Conservation (phyloP, 179 eudicot genomes). For the Silene vulgaris region DNA sequence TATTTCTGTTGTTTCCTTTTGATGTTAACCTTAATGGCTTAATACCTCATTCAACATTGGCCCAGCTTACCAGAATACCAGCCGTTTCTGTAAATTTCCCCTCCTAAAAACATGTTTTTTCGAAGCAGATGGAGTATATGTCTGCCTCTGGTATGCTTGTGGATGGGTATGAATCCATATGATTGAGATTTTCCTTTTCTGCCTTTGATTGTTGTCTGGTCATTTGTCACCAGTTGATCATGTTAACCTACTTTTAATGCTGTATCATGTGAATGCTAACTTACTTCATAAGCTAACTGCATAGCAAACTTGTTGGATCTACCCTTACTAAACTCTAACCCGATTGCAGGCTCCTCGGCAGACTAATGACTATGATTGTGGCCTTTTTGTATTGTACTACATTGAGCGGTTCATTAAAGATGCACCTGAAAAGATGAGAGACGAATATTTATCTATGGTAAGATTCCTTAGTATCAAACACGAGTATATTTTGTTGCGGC, state of each 20-base stretch:
- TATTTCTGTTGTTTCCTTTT: no score
- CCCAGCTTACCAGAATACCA: no score
- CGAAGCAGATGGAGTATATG: neutral
- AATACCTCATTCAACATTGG: no score
- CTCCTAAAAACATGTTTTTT: neutral
- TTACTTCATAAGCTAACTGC: neutral
- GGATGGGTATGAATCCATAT: neutral
- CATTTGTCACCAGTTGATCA: slow-evolving; percentile 9
- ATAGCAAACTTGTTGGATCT: slow-evolving; percentile 8
- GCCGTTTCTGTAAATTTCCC: no score
- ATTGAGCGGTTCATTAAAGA: slow-evolving; percentile 79
- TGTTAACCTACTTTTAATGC: neutral
- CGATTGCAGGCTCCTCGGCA: slow-evolving; percentile 79
- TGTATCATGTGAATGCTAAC: neutral
- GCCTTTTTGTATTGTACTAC: slow-evolving; percentile 82
- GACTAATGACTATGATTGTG: slow-evolving; percentile 88
- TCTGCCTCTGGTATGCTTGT: neutral
- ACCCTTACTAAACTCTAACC: neutral
- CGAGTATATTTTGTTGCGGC: no score
- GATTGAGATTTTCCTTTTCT: neutral
- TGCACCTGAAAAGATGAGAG: slow-evolving; percentile 68
- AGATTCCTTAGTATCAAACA: neutral
- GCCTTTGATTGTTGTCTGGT: neutral
- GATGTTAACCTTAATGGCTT: no score
- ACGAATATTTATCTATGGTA: slow-evolving; percentile 46